Conservation (phyloP, 2,329 filamentous ascomycete species). For the Aspergillus quadrilineatus region DNA sequence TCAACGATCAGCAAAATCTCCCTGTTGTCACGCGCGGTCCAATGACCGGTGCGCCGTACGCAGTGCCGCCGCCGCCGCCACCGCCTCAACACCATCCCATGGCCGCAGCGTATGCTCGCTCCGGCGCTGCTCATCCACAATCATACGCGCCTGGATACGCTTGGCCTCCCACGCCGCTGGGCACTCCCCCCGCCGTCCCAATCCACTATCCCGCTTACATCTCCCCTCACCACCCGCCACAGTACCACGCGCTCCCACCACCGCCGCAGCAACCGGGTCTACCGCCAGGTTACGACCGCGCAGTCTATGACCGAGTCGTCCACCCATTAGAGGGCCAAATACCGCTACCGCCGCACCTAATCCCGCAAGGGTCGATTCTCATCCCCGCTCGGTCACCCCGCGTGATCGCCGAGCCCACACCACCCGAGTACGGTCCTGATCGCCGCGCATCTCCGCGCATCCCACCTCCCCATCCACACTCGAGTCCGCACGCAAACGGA, state of each 20-base stretch:
- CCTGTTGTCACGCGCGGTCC: slow-evolving; percentile 77
- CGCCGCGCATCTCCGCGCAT: slow-evolving; percentile 38
- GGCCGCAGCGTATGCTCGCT: slow-evolving; percentile 56
- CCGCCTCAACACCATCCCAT: slow-evolving; percentile 48
- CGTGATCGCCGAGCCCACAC: slow-evolving; percentile 29
- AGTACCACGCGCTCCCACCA: slow-evolving; percentile 33
- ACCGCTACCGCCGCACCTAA: slow-evolving; percentile 21
- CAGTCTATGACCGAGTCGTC: slow-evolving; percentile 34
- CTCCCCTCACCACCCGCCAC: slow-evolving; percentile 33
- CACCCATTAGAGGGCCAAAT: slow-evolving; percentile 33
- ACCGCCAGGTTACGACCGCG: slow-evolving; percentile 35
- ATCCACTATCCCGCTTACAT: slow-evolving; percentile 40
- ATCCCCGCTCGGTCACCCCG: slow-evolving; percentile 31
- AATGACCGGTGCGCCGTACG: slow-evolving; percentile 58
- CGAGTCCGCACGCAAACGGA: slow-evolving; percentile 24
- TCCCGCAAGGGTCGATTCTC: slow-evolving; percentile 19
- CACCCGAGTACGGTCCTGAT: slow-evolving; percentile 32
- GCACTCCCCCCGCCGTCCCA: slow-evolving; percentile 42
- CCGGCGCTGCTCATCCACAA: slow-evolving; percentile 39
- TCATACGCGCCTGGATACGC: slow-evolving; percentile 43
- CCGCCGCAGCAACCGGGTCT: slow-evolving; percentile 26
- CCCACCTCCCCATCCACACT: slow-evolving; percentile 25
- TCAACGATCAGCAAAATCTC: slow-evolving; percentile 78
- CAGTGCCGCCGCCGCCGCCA: slow-evolving; percentile 22
- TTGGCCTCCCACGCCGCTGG: slow-evolving; percentile 47